phyloP scores from a whole-genome alignment of 192 early-diverging fungal genomes.

The Coemansia sp. region DNA sequence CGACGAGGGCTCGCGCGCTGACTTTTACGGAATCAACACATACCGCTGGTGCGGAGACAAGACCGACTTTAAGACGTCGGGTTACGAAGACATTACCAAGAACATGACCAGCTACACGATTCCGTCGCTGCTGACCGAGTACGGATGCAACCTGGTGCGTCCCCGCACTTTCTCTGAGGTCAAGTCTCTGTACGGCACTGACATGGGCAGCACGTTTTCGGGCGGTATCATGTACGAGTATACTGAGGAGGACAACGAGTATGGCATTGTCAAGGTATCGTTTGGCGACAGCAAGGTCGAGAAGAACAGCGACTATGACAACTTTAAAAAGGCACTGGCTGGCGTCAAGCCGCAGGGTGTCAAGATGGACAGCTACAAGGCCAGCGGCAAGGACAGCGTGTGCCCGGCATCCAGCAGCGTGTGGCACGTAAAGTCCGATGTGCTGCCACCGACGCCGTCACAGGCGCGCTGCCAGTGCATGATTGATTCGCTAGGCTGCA shows the following conservation, averaged over 20 bases:
- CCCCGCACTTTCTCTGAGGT: slow-evolving; percentile 73
- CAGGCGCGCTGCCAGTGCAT: slow-evolving; percentile 64
- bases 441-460: slow-evolving; percentile 66
- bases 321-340: slow-evolving; percentile 55
- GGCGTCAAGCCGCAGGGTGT: slow-evolving; percentile 58
- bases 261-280: slow-evolving; percentile 66
- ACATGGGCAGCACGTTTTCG: slow-evolving; percentile 66
- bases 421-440: slow-evolving; percentile 59
- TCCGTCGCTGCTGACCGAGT: slow-evolving; percentile 73
- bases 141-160: slow-evolving; percentile 67
- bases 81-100: slow-evolving; percentile 65
- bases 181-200: slow-evolving; percentile 62
- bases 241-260: slow-evolving; percentile 71
- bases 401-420: slow-evolving; percentile 57
- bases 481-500: slow-evolving; percentile 61
- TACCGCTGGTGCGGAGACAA: slow-evolving; percentile 73
- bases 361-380: slow-evolving; percentile 58
- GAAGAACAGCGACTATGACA: slow-evolving; percentile 60
- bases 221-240: slow-evolving; percentile 76
- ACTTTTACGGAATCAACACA: slow-evolving; percentile 74
- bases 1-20: slow-evolving; percentile 59
- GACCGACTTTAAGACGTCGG: slow-evolving; percentile 61
- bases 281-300: slow-evolving; percentile 45
- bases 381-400: slow-evolving; percentile 34
- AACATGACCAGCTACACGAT: slow-evolving; percentile 64